Conservation (phyloP, 805 yeast genomes). For the Zygoascus tannicola region DNA sequence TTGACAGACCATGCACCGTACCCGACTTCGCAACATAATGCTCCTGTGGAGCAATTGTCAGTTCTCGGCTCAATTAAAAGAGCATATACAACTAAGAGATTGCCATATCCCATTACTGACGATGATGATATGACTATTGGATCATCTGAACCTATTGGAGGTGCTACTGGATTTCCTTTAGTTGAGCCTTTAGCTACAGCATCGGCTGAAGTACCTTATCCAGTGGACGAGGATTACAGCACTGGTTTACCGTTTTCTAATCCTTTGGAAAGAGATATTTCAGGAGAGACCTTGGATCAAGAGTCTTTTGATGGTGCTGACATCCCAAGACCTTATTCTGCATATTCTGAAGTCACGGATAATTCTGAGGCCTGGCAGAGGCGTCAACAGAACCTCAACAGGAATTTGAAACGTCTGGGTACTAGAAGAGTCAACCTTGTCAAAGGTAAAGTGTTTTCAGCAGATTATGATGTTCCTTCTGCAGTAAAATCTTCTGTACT, state of each 20-base stretch:
- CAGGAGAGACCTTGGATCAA: too few relatives aligned
- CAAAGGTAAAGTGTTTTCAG: slow-evolving; percentile 28
- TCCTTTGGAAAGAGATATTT: too few relatives aligned
- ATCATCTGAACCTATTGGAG: slow-evolving; percentile 20
- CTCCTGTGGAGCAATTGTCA: background rate
- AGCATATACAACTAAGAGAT: background rate
- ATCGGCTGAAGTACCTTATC: slow-evolving; percentile 7
- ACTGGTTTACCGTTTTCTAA: too few relatives aligned
- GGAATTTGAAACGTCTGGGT: slow-evolving; percentile 24
- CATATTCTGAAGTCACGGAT: slow-evolving; percentile 10
- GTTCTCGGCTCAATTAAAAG: too few relatives aligned
- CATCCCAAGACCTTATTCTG: slow-evolving; percentile 6
- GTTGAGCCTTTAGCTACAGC: background rate
- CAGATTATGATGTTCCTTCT: slow-evolving; percentile 33
- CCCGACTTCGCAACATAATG: too few relatives aligned
- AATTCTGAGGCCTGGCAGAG: slow-evolving; percentile 18
- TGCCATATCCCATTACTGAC: slow-evolving; percentile 17
- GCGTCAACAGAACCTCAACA: slow-evolving; percentile 26
- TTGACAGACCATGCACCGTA: slow-evolving; percentile 16
- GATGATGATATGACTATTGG: slow-evolving; percentile 3
- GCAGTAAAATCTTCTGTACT: slow-evolving; percentile 32
- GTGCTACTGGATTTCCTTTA: slow-evolving; percentile 19
- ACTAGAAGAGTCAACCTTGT: slow-evolving; percentile 32
- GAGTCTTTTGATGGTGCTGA: too few relatives aligned
- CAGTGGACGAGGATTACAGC: slow-evolving; percentile 6